These are phyloP conservation scores for Solanum stenotomum DNA, from an alignment of 257 asterid genomes.

Conservation along the genomic window DNA sequence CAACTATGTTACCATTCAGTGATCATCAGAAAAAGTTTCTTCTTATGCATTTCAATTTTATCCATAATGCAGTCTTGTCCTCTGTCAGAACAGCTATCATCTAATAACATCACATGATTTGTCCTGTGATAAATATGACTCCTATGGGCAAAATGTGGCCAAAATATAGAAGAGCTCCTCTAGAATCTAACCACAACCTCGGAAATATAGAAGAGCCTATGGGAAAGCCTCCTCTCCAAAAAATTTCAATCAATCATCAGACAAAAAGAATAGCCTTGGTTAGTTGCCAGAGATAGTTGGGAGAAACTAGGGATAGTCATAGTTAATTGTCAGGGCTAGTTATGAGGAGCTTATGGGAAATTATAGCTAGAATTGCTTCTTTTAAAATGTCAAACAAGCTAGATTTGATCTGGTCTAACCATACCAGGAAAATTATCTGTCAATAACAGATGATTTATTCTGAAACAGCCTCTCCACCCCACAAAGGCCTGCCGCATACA, in stretches of 20 bases:
- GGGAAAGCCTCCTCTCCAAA: background rate
- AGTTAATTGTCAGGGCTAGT: background rate
- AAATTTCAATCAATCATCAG: background rate
- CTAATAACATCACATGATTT: background rate
- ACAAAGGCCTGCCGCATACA: background rate
- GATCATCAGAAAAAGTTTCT: background rate
- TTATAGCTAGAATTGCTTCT: background rate
- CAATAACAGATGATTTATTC: background rate
- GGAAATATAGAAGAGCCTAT: background rate
- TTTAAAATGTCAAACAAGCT: background rate
- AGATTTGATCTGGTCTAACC: background rate
- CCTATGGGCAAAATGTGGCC: background rate
- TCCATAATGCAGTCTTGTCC: background rate
- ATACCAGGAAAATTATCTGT: background rate
- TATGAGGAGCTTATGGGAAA: background rate
- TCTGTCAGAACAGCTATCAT: background rate
- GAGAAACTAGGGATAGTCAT: background rate
- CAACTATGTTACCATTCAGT: background rate
- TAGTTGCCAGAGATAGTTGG: background rate
- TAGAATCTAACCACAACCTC: background rate
- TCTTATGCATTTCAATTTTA: background rate
- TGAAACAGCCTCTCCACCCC: background rate
- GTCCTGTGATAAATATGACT: background rate
- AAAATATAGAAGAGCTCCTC: background rate
- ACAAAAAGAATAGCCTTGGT: background rate